Percentiles rank a stretch among this genome's conserved stretches.
These are phyloP conservation scores for Sporobolomyces roseus DNA, from an alignment of 768 basidiomycete species.

Conservation along the genomic window DNA sequence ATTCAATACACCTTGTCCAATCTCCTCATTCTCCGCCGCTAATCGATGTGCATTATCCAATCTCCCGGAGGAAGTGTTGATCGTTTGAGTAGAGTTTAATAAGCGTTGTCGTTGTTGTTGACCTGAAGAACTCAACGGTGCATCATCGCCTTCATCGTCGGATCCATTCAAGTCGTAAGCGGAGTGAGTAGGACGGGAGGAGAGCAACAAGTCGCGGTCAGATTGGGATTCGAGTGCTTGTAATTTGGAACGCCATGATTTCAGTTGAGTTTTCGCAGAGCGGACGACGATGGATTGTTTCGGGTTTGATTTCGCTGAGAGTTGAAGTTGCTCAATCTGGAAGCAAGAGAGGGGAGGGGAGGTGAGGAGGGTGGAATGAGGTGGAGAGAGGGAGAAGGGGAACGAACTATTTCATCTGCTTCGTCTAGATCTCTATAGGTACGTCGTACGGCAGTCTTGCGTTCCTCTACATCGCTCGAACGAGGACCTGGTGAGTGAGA, in stretches of 20 bases:
- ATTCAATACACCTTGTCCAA: constrained; percentile 50
- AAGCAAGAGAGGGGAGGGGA: background rate
- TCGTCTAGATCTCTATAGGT: constrained; percentile 51
- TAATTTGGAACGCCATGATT: constrained; percentile 17
- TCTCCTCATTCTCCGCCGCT: constrained; percentile 52
- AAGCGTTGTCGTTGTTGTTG: constrained; percentile 29
- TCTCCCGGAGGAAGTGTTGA: constrained; percentile 40
- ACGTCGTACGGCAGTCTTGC: constrained; percentile 48
- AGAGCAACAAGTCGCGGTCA: constrained; percentile 36
- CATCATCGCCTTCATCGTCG: constrained; percentile 13
- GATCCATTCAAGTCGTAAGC: constrained; percentile 22
- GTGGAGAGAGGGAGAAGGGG: background rate
- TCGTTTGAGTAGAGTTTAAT: constrained; percentile 17
- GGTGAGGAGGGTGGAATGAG: background rate
- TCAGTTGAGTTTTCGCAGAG: constrained; percentile 20
- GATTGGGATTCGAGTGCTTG: constrained; percentile 22
- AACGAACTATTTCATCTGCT: constrained; percentile 52
- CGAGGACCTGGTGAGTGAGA: constrained; percentile 14
- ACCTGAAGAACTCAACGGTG: background rate
- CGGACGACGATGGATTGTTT: constrained; percentile 15
- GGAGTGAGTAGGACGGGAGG: constrained; percentile 13
- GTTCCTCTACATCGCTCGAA: constrained; percentile 46
- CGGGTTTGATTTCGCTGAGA: constrained; percentile 34
- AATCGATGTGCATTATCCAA: constrained; percentile 51
- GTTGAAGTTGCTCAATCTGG: constrained; percentile 40